These are phyloP conservation scores for Leishmania guyanensis DNA, from an alignment of 208 protist species.

Conservation along the genomic window DNA sequence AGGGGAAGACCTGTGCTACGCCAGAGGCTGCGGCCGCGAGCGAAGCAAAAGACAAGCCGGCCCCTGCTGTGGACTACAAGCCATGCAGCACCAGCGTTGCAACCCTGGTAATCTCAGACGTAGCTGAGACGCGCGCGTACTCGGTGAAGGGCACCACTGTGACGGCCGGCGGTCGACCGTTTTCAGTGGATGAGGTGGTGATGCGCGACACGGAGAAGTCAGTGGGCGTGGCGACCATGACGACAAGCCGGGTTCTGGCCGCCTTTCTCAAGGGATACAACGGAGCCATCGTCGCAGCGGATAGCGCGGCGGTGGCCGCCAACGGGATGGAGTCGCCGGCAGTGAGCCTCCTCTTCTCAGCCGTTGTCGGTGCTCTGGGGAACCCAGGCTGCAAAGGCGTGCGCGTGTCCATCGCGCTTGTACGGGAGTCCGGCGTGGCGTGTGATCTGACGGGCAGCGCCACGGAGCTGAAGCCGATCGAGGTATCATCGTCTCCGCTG, in stretches of 20 bases:
- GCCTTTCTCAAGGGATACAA: conserved; percentile 60
- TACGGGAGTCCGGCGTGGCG: conserved; percentile 33
- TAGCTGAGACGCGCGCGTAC: conserved; percentile 27
- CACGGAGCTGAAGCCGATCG: conserved; percentile 18
- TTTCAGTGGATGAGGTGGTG: conserved; percentile 51
- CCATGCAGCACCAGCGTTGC: conserved; percentile 32
- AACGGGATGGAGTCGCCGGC: conserved; percentile 35
- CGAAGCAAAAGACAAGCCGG: not conserved
- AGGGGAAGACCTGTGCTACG: not conserved
- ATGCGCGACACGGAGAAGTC: conserved; percentile 14
- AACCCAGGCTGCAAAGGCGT: conserved; percentile 38
- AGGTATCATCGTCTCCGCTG: conserved; percentile 44
- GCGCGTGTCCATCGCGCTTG: conserved; percentile 38
- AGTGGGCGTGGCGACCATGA: conserved; percentile 18
- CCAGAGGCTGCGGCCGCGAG: not conserved
- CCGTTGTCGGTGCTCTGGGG: conserved; percentile 24
- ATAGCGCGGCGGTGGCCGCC: conserved; percentile 29
- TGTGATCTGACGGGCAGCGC: conserved; percentile 24
- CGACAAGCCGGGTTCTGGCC: conserved; percentile 32
- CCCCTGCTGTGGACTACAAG: conserved; percentile 10
- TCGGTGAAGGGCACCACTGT: conserved; percentile 25
- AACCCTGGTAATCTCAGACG: conserved; percentile 35
- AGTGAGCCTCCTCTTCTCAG: conserved; percentile 28
- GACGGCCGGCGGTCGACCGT: conserved; percentile 31
- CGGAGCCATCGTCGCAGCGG: conserved; percentile 40